Evolutionary conservation across 768 basidiomycete species (phyloP).

Genomic region (Tylopilus sp.): DNA sequence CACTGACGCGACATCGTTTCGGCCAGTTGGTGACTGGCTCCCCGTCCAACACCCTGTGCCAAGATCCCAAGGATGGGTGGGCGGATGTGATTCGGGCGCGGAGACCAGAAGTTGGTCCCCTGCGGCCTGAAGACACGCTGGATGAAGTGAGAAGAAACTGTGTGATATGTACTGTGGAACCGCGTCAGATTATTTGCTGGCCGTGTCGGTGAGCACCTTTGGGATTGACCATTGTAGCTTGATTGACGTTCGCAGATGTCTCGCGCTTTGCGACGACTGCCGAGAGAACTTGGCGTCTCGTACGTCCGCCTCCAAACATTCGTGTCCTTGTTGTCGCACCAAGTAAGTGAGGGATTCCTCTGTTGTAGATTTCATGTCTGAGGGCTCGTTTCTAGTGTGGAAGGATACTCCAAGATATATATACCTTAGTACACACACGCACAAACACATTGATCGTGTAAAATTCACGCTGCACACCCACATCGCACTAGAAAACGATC

Average conservation of each 20-base stretch:
- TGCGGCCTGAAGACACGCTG: conserved; percentile 24
- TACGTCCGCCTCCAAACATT: conserved; percentile 44
- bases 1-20: conserved; percentile 49
- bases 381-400: conserved; percentile 23
- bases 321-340: conserved; percentile 50
- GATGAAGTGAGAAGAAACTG: conserved; percentile 43
- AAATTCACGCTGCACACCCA: not conserved
- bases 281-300: conserved; percentile 51
- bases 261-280: conserved; percentile 53
- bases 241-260: conserved; percentile 35
- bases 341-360: conserved; percentile 31
- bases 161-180: conserved; percentile 69
- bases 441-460: not conserved
- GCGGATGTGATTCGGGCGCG: conserved; percentile 29
- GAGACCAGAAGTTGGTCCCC: conserved; percentile 10
- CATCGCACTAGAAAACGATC: conserved; percentile 12
- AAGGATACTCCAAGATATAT: conserved; percentile 35
- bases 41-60: conserved; percentile 5
- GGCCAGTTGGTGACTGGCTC: conserved; percentile 32
- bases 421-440: conserved; percentile 23
- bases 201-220: conserved; percentile 63
- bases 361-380: not conserved
- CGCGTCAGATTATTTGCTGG: conserved; percentile 76
- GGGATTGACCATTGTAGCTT: not conserved
- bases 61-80: conserved; percentile 24